These are phyloP conservation scores for Rubus idaeus DNA, from an alignment of 306 rosid genomes.

Conservation along the genomic window DNA sequence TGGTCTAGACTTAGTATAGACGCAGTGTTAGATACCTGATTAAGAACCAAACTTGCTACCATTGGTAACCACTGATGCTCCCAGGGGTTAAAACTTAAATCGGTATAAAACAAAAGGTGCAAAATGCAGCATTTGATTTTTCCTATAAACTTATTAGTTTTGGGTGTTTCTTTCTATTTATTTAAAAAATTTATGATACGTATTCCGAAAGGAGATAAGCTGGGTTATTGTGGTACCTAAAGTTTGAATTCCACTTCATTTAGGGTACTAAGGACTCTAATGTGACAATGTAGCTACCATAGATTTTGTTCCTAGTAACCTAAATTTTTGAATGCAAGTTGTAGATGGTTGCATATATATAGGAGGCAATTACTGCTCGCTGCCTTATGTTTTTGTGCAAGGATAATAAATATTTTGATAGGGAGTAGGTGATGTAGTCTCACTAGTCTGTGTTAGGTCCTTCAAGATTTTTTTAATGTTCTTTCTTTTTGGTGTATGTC, in stretches of 20 bases:
- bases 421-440: background rate
- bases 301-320: background rate
- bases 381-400: background rate
- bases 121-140: slow-evolving; percentile 1
- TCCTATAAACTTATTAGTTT: background rate
- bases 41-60: background rate
- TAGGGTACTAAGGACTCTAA: background rate
- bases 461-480: background rate
- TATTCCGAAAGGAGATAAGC: background rate
- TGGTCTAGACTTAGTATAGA: background rate
- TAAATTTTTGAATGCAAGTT: background rate
- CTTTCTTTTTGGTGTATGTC: background rate
- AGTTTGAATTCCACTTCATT: background rate
- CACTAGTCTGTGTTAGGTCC: background rate
- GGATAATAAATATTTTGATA: background rate
- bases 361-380: background rate
- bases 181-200: background rate
- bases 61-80: background rate
- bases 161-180: background rate
- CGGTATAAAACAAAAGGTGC: background rate
- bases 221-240: background rate
- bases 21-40: background rate
- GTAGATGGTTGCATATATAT: background rate
- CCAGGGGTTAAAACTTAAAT: background rate
- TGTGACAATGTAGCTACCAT: background rate